Base-by-base conservation (phyloP, 306 rosid genomes). In the Cucurbita maxima region DNA sequence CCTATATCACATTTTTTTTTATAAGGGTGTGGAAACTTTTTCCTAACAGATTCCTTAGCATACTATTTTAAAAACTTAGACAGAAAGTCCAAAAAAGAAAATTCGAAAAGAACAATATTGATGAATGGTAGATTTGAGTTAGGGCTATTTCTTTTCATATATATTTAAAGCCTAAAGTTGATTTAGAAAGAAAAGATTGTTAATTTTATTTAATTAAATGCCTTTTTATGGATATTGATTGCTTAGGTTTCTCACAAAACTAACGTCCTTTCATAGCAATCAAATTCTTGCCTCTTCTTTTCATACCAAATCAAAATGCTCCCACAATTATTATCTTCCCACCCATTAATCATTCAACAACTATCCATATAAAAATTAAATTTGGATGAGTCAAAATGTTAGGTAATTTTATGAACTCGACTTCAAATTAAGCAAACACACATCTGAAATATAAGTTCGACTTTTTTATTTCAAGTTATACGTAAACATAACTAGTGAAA, bases 241-340 rank as follows among this genome's bases (percentile, higher is more conserved):
- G 73, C 73, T 69, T 45, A 69, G 20, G 73, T 69, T 69, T 69
- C 73, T 69, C 58, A 69, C 73, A 7, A 48, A 48, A 25, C 44
- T 47, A 48, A 69, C 57, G 56, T 69, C 73, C 22, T 48, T 69
- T 69, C 25, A 48, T 37, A 69, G 57, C 73, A 69, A 69, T 69
- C 58, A 69, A 69, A 48, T 6, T 45, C 34, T 69, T 47, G 73
- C 56, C 57, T 30, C 43, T 69, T 45, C 1, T 48, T 22, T 47
- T 8, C 41, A 48, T 69, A 69, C 57, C 43, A 12, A 68, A 69
- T 69, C 14, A 25, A 22, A 69, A 48, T 69, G 20, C n/a, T 48
- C 48, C 58, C 73, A 63, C 71, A 63, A 63, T 40, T n/a, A 41
- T 63, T 63, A 38, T 43, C 14, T 48, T 13, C 12, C 73, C 73